phyloP scores from a whole-genome alignment of 176 grass and related monocot genomes.

The Leersia perrieri region DNA sequence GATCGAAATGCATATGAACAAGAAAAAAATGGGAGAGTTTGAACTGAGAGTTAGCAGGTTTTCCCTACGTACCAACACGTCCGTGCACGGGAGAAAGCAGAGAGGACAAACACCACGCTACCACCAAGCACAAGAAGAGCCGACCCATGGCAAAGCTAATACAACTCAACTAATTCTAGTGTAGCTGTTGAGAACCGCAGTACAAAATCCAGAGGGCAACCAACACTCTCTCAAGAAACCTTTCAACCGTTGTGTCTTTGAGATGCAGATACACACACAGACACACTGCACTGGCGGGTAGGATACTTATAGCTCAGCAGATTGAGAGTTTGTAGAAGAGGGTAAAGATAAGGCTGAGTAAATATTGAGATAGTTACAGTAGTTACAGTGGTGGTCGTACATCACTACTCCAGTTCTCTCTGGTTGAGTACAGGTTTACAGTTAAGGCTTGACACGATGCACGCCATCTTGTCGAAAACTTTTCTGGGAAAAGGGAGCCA shows the following conservation, averaged over 20 bases:
- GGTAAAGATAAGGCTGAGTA: background rate
- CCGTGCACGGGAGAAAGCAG: background rate
- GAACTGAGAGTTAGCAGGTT: background rate
- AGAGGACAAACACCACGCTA: background rate
- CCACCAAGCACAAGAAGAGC: background rate
- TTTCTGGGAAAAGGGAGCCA: slow-evolving; percentile 1
- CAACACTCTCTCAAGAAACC: background rate
- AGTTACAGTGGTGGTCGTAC: no score
- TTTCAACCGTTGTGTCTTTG: background rate
- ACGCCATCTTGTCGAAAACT: background rate
- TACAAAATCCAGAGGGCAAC: background rate
- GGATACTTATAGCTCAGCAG: background rate
- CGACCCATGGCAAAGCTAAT: background rate
- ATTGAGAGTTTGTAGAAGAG: background rate
- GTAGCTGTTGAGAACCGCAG: background rate
- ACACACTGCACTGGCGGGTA: background rate
- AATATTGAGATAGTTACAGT: background rate
- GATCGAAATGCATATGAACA: background rate
- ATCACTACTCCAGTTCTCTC: no score
- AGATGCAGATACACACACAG: background rate
- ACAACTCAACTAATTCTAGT: background rate
- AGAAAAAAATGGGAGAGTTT: background rate
- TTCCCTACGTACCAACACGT: background rate
- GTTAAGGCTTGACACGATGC: slow-evolving; percentile 5
- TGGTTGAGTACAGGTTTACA: background rate